phyloP scores from a whole-genome alignment of 2,329 filamentous ascomycete genomes.

The Arthrobotrys sphaeroides region DNA sequence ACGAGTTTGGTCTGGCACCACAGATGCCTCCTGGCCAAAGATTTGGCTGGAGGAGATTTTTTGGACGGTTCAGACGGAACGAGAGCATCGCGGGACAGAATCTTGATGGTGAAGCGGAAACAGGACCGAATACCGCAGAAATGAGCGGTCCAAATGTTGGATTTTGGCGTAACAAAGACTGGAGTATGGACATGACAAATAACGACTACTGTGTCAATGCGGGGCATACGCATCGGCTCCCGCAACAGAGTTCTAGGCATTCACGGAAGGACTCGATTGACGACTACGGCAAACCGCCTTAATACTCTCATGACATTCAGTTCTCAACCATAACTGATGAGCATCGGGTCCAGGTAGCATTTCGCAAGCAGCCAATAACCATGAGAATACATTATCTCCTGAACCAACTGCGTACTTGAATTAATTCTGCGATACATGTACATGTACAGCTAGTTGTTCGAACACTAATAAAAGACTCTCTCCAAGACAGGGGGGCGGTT shows the following conservation, averaged over 20 bases:
- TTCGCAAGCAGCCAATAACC: too few relatives aligned
- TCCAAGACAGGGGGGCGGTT: conserved; percentile 65
- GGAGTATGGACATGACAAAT: conserved; percentile 29
- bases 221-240: conserved; percentile 15
- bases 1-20: conserved; percentile 28
- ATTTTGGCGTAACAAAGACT: conserved; percentile 15
- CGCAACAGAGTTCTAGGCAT: neutral
- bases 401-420: too few relatives aligned
- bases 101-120: neutral
- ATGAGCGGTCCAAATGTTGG: conserved; percentile 22
- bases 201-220: conserved; percentile 39
- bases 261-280: conserved; percentile 10
- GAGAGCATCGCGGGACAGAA: conserved; percentile 1
- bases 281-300: neutral
- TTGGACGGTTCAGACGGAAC: neutral
- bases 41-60: neutral
- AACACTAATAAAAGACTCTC: conserved; percentile 37
- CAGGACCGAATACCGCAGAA: neutral
- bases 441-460: too few relatives aligned
- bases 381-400: too few relatives aligned
- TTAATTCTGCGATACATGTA: too few relatives aligned
- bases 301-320: too few relatives aligned
- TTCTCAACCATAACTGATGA: too few relatives aligned
- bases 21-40: conserved; percentile 28
- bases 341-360: too few relatives aligned